Evolutionary conservation across 164 flowering plant genomes (phyloP).

Genomic region (Santalum album): DNA sequence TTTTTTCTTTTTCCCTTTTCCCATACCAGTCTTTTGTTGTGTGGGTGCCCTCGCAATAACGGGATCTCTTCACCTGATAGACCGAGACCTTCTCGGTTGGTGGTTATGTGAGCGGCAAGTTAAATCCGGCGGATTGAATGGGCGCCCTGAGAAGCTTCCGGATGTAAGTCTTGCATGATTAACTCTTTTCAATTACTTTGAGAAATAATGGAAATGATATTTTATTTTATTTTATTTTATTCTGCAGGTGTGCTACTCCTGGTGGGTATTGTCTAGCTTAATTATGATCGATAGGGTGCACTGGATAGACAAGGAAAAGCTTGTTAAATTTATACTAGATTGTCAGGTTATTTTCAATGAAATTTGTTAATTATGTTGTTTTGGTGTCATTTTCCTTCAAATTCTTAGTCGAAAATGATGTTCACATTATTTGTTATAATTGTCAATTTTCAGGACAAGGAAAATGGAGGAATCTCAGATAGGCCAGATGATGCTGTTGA

Average conservation of each 20-base stretch:
- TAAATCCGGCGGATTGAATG: conserved; percentile 87
- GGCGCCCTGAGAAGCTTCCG: conserved; percentile 95
- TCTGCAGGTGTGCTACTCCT: conserved; percentile 88
- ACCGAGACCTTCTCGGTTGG: conserved; percentile 93
- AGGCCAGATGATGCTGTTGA: not conserved
- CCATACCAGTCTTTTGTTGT: conserved; percentile 74
- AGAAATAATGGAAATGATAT: not conserved
- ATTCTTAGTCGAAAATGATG: too few species aligned
- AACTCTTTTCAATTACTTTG: not conserved
- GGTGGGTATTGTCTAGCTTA: conserved; percentile 98
- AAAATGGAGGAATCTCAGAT: not conserved
- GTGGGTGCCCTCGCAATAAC: conserved; percentile 88
- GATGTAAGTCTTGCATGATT: conserved; percentile 45
- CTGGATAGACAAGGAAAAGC: conserved; percentile 87
- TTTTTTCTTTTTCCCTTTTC: too few species aligned
- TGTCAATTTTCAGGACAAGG: not conserved
- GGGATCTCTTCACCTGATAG: conserved; percentile 69
- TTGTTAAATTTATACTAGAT: conserved; percentile 63
- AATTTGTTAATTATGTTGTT: not conserved
- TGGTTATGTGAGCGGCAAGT: conserved; percentile 95
- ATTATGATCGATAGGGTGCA: conserved; percentile 87
- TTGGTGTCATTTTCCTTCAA: too few species aligned
- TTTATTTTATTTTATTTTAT: not conserved
- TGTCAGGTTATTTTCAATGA: conserved; percentile 56
- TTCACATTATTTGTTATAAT: too few species aligned